These are phyloP conservation scores for Coemansia sp. DNA, from an alignment of 192 early-diverging fungal genomes.

Conservation along the genomic window DNA sequence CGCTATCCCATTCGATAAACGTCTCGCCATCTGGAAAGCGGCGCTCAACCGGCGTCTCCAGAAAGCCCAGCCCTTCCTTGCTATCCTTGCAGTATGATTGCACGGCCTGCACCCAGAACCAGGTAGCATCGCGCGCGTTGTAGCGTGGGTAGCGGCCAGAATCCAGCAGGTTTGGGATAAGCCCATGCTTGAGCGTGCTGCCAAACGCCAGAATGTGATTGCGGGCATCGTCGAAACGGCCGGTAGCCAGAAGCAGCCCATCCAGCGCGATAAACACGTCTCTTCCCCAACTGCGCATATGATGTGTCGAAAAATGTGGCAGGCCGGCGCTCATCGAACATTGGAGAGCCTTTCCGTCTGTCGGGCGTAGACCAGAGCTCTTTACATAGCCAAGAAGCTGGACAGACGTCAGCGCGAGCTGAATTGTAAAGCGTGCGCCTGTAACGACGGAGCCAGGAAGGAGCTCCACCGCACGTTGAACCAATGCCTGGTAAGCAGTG, in stretches of 20 bases:
- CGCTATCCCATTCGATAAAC: slow-evolving; percentile 71
- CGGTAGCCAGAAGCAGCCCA: slow-evolving; percentile 82
- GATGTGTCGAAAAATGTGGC: slow-evolving; percentile 88
- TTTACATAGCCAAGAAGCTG: slow-evolving; percentile 83
- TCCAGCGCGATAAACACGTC: slow-evolving; percentile 93
- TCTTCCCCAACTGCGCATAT: slow-evolving; percentile 98
- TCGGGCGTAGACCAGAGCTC: slow-evolving; percentile 81
- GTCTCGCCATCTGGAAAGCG: slow-evolving; percentile 80
- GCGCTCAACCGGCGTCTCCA: slow-evolving; percentile 70
- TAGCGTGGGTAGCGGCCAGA: slow-evolving; percentile 82
- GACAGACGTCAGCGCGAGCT: slow-evolving; percentile 76
- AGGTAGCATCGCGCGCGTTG: slow-evolving; percentile 94
- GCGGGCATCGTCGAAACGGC: slow-evolving; percentile 80
- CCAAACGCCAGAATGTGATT: slow-evolving; percentile 91
- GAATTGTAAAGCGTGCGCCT: slow-evolving; percentile 67
- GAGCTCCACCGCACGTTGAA: slow-evolving; percentile 62
- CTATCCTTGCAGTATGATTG: slow-evolving; percentile 78
- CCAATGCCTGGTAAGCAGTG: slow-evolving; percentile 75
- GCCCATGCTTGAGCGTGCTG: slow-evolving; percentile 86
- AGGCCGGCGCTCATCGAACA: slow-evolving; percentile 90
- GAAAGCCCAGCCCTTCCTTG: slow-evolving; percentile 76
- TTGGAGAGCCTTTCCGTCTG: slow-evolving; percentile 25
- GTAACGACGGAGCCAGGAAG: slow-evolving; percentile 64
- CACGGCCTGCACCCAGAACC: slow-evolving; percentile 95
- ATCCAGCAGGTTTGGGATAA: slow-evolving; percentile 97